These are phyloP conservation scores for Haplosporangium gracile DNA, from an alignment of 192 early-diverging fungal genomes.

Conservation along the genomic window DNA sequence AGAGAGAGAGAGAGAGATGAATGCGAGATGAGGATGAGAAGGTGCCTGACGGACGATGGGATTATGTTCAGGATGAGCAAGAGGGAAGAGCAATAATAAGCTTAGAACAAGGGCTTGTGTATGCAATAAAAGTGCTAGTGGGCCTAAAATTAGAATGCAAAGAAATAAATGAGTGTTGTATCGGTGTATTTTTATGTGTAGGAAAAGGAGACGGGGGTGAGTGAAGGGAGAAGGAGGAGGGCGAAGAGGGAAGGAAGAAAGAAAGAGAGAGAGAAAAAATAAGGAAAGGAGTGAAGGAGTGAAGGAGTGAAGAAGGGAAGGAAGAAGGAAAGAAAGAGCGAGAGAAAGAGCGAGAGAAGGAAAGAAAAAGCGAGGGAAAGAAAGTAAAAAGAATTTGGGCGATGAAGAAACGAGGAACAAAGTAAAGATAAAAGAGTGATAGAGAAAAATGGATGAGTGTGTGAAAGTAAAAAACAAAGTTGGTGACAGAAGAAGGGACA, in stretches of 20 bases:
- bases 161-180: no score
- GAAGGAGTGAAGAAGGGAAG: not conserved
- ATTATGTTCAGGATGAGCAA: not conserved
- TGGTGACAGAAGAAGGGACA: not conserved
- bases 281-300: not conserved
- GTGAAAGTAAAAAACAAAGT: not conserved
- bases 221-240: not conserved
- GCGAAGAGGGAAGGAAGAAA: not conserved
- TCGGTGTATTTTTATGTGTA: no score
- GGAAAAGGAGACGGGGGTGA: not conserved
- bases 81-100: no score
- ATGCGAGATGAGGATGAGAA: not conserved
- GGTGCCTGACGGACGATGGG: no score
- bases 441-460: not conserved
- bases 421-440: not conserved
- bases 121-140: no score
- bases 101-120: no score
- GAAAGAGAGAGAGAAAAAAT: not conserved
- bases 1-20: not conserved
- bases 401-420: not conserved
- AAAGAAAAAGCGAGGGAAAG: not conserved
- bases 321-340: not conserved
- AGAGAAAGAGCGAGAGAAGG: not conserved
- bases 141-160: no score
- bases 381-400: not conserved